phyloP scores from a whole-genome alignment of 2,329 filamentous ascomycete species.

The Phoma sp. region DNA sequence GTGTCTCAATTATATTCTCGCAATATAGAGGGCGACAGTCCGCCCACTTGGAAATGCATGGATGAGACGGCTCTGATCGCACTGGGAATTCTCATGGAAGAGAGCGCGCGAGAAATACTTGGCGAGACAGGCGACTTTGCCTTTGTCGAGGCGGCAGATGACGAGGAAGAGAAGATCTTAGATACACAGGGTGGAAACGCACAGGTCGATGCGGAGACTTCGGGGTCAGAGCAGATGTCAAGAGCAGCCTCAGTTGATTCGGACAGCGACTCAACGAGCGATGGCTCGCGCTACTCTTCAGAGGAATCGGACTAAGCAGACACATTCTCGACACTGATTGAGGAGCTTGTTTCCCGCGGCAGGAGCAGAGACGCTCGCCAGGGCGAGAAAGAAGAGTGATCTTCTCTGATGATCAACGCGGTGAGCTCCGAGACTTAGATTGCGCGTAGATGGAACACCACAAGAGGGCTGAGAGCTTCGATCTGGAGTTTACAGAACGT shows the following conservation, averaged over 20 bases:
- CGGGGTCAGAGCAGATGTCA: background rate
- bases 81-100: constrained; percentile 76
- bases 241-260: background rate
- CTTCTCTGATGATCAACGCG: background rate
- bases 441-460: background rate
- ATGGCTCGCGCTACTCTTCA: constrained; percentile 15
- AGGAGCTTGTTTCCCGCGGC: no score
- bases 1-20: constrained; percentile 67
- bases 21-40: constrained; percentile 25
- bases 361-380: background rate
- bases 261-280: constrained; percentile 6
- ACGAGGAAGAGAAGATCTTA: constrained; percentile 25
- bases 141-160: constrained; percentile 64
- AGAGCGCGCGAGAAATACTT: constrained; percentile 66
- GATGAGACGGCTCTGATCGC: constrained; percentile 80
- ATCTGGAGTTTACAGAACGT: no score
- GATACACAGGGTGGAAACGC: background rate
- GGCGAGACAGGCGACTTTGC: constrained; percentile 72
- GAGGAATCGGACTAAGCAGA: constrained; percentile 18
- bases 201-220: background rate
- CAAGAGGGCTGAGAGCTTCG: no score
- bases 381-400: background rate
- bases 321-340: no score
- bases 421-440: background rate
- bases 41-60: constrained; percentile 64